A percentile compares a stretch with the other conserved stretches of the same genome.
Evolutionary conservation across 1,284 basidiomycete genomes (phyloP).

Genomic region (Tilletia caries): DNA sequence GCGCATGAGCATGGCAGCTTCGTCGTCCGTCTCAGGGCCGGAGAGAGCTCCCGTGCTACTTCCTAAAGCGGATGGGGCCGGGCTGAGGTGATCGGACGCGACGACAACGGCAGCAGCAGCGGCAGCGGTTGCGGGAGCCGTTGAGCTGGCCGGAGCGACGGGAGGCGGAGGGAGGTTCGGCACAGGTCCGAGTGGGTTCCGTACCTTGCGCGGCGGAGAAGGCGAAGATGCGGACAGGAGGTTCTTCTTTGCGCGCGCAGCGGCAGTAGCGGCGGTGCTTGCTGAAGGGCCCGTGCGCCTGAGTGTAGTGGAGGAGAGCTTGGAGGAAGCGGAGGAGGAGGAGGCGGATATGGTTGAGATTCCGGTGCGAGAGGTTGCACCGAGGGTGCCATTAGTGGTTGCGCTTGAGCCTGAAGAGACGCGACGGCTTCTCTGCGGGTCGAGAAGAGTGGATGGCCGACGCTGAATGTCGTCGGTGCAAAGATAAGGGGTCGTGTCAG

Average conservation of each 20-base stretch:
- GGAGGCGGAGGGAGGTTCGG: not conserved
- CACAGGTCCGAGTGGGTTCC: not conserved
- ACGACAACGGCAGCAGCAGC: too few species aligned
- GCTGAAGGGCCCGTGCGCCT: too few species aligned
- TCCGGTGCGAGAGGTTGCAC: not conserved
- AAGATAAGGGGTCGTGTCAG: too few species aligned
- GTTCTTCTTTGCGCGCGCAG: not conserved
- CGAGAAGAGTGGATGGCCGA: not conserved
- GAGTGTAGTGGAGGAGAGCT: too few species aligned
- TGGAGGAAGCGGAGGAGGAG: too few species aligned
- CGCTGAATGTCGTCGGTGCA: too few species aligned
- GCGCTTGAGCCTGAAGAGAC: not conserved
- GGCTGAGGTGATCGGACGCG: too few species aligned
- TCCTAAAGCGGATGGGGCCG: too few species aligned
- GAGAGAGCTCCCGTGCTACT: not conserved
- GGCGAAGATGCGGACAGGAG: not conserved
- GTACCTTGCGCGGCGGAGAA: not conserved
- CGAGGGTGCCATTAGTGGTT: not conserved
- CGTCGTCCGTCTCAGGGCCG: not conserved
- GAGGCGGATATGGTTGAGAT: not conserved
- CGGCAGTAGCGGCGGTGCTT: too few species aligned
- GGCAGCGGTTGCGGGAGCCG: not conserved
- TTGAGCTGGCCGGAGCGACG: not conserved
- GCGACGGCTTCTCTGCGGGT: not conserved
- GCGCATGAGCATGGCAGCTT: not conserved